Base-by-base conservation (phyloP, 371 early-diverging fungal genomes). In the Saksenaea vasiformis region DNA sequence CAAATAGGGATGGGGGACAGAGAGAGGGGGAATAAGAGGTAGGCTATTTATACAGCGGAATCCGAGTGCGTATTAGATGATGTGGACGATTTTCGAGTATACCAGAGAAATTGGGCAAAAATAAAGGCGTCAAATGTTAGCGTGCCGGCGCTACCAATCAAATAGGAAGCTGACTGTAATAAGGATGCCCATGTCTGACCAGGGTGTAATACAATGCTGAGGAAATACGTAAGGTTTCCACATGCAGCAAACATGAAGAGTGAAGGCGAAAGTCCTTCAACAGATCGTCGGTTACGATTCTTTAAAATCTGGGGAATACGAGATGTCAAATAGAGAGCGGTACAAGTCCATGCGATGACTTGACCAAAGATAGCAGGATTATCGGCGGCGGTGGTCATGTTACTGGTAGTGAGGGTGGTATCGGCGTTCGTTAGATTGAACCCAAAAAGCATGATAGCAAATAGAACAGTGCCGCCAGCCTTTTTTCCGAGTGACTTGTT, bases 291-390 rank as follows among this genome's bases (percentile, higher is more conserved):
- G 9, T 68, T 62, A 43, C 67, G 68, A 56, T 87, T 87, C 59
- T 87, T 86, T 60, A 78, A 68, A 31, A 91, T 71, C 62, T 91
- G 92, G 7, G 92, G 91, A 37, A 90, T 71, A 14, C 92, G 79
- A 15, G 85, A 85, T 14, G 82, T 70, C n/a, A 91, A 65, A 64
- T 91, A 91, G 31, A 90, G 77, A 17, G 69, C 34, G 1, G 88
- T 82, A 65, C 90, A 90, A 24, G 75, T 62, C 87, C 87, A 91
- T 0, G 90, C 85, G 61, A 86, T 74, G 15, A 86, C 43, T 14
- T 79, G 60, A 9, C 92, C 92, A n/a, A 89, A 38, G 41, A 74
- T 58, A 9, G 68, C 10, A 1, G 68, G 26, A 19, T 54, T 54
- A 27, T 66, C 39, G 47, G 55, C 54, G 31, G 28, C 26, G 53